Evolutionary conservation across 495 filamentous ascomycete species (phyloP).

Genomic region (Hamigera avellanea): DNA sequence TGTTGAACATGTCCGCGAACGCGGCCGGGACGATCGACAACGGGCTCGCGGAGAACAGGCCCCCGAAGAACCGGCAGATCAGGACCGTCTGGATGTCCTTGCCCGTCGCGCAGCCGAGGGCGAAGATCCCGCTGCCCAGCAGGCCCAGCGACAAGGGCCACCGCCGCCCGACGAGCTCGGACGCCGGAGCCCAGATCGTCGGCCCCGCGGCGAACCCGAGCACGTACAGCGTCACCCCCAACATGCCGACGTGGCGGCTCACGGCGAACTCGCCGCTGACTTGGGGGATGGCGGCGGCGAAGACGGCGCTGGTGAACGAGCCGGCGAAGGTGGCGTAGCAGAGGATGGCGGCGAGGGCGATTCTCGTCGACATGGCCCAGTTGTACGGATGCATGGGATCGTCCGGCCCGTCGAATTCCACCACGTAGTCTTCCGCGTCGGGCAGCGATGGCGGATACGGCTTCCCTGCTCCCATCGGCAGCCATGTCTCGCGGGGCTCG

Average conservation of each 20-base stretch:
- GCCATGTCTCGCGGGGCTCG: slow-evolving; percentile 13
- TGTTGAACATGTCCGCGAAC: slow-evolving; percentile 27
- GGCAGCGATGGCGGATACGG: slow-evolving; percentile 33
- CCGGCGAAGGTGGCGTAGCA: slow-evolving; percentile 38
- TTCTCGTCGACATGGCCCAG: slow-evolving; percentile 25
- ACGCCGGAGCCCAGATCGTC: slow-evolving; percentile 42
- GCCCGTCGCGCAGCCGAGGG: slow-evolving; percentile 34
- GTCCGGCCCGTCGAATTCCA: slow-evolving; percentile 39
- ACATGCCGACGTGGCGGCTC: slow-evolving; percentile 27
- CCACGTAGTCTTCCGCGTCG: slow-evolving; percentile 30
- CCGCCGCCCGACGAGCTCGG: slow-evolving; percentile 35
- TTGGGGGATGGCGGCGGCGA: slow-evolving; percentile 29
- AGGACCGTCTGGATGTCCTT: slow-evolving; percentile 33
- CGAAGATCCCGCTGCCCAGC: slow-evolving; percentile 31
- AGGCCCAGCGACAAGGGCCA: slow-evolving; percentile 31
- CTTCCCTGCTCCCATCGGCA: slow-evolving; percentile 18
- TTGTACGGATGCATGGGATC: slow-evolving; percentile 44
- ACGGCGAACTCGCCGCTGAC: slow-evolving; percentile 32
- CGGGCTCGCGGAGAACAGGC: slow-evolving; percentile 23
- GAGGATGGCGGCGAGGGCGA: slow-evolving; percentile 22
- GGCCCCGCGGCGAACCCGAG: slow-evolving; percentile 39
- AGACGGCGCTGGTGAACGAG: slow-evolving; percentile 39
- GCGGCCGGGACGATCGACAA: slow-evolving; percentile 22
- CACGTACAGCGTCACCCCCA: slow-evolving; percentile 40
- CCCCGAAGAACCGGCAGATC: slow-evolving; percentile 25